phyloP scores from a whole-genome alignment of 208 protist species.

The Phytomonas sp. region DNA sequence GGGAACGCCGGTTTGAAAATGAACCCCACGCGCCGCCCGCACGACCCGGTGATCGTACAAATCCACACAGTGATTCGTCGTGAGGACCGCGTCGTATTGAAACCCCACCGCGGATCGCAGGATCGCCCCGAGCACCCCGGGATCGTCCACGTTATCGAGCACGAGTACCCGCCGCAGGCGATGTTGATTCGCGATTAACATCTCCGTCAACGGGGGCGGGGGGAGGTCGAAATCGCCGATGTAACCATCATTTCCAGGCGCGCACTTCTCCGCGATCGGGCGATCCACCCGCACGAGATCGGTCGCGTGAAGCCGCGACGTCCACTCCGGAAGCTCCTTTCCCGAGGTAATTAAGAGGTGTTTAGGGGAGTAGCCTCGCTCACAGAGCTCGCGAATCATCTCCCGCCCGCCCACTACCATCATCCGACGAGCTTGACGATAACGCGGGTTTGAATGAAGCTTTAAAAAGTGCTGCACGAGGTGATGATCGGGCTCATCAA shows the following conservation, averaged over 20 bases:
- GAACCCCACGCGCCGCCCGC: slow-evolving; percentile 71
- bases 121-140: slow-evolving; percentile 70
- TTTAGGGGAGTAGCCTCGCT: slow-evolving; percentile 40
- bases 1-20: slow-evolving; percentile 76
- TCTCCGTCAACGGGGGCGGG: slow-evolving; percentile 65
- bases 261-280: slow-evolving; percentile 35
- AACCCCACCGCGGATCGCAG: slow-evolving; percentile 73
- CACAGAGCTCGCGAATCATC: slow-evolving; percentile 79
- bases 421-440: slow-evolving; percentile 66
- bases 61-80: slow-evolving; percentile 84
- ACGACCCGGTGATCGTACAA: slow-evolving; percentile 85
- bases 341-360: slow-evolving; percentile 63
- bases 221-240: slow-evolving; percentile 85
- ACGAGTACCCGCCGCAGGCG: slow-evolving; percentile 78
- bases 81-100: slow-evolving; percentile 83
- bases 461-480: slow-evolving; percentile 77
- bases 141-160: slow-evolving; percentile 85
- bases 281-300: slow-evolving; percentile 60
- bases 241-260: slow-evolving; percentile 78
- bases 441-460: slow-evolving; percentile 64
- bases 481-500: slow-evolving; percentile 53
- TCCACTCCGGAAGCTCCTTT: slow-evolving; percentile 51
- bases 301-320: slow-evolving; percentile 16
- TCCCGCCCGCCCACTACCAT: slow-evolving; percentile 62
- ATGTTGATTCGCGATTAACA: slow-evolving; percentile 81